Conservation (phyloP, 2,329 filamentous ascomycete genomes). For the Exophiala bonariae region DNA sequence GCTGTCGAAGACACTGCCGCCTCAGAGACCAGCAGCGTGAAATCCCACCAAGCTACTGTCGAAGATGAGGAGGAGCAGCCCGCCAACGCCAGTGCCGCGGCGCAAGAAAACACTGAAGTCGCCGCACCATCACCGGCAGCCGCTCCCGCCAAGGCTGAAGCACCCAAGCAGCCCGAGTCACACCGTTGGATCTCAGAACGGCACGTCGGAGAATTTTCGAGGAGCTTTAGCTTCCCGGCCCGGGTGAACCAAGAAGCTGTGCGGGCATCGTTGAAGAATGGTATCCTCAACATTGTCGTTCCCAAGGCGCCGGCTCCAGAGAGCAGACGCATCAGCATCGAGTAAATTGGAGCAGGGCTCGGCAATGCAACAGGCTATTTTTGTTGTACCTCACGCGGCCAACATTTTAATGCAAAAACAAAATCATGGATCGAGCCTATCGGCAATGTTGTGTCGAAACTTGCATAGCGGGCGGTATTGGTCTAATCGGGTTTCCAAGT, state of each 20-base stretch:
- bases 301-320: constrained; percentile 54
- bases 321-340: constrained; percentile 56
- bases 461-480: no score
- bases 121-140: constrained; percentile 31
- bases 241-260: constrained; percentile 62
- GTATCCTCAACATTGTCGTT: constrained; percentile 57
- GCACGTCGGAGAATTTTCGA: constrained; percentile 59
- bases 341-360: constrained; percentile 49
- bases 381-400: no score
- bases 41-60: constrained; percentile 43
- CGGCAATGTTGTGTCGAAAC: no score
- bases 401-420: no score
- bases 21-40: constrained; percentile 25
- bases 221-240: constrained; percentile 59
- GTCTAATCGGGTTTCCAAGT: no score
- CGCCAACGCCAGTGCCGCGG: constrained; percentile 6
- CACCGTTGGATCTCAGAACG: constrained; percentile 63
- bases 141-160: constrained; percentile 30
- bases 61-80: constrained; percentile 41
- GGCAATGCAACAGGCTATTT: no score
- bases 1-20: constrained; percentile 17
- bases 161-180: constrained; percentile 24
- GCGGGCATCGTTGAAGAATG: constrained; percentile 61
- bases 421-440: no score
- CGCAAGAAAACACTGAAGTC: constrained; percentile 26